phyloP scores from a whole-genome alignment of 1,284 basidiomycete species.

The Cystobasidiaceae sp. region DNA sequence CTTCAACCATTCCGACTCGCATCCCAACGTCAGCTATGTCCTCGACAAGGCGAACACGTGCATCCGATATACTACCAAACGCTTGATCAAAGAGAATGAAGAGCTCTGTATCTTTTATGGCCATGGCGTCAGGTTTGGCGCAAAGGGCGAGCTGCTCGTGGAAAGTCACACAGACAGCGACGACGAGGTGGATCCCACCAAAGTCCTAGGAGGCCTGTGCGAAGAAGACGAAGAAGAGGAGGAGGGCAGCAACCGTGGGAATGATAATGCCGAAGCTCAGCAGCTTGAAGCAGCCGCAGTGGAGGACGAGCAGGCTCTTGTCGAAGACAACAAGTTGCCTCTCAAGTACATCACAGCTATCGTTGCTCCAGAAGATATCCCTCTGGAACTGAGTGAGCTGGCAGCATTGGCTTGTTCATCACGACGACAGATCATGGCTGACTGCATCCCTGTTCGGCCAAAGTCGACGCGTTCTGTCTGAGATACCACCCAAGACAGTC shows the following conservation, averaged over 20 bases:
- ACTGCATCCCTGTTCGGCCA: too few relatives aligned
- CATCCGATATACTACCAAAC: constrained; percentile 62
- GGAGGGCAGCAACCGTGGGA: constrained; percentile 32
- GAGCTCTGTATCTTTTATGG: constrained; percentile 77
- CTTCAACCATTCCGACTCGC: constrained; percentile 64
- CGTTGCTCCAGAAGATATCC: constrained; percentile 46
- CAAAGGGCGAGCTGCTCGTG: neutral
- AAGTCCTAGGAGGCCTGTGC: neutral
- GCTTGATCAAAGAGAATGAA: constrained; percentile 57
- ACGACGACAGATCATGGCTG: neutral
- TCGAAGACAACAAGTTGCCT: constrained; percentile 36
- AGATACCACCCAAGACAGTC: constrained; percentile 31
- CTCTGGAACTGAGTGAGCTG: constrained; percentile 43
- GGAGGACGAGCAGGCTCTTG: constrained; percentile 57
- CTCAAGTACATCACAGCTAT: constrained; percentile 46
- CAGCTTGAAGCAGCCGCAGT: neutral
- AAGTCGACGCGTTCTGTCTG: constrained; percentile 37
- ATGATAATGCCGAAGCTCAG: neutral
- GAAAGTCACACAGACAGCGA: constrained; percentile 29
- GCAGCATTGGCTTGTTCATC: constrained; percentile 74
- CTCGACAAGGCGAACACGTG: constrained; percentile 54
- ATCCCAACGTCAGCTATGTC: constrained; percentile 66
- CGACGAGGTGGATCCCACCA: constrained; percentile 15
- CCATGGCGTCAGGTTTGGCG: constrained; percentile 43
- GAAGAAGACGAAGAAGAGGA: constrained; percentile 25